Base-by-base conservation (phyloP, 1,284 basidiomycete species). In the Pyrrhoderma noxium region DNA sequence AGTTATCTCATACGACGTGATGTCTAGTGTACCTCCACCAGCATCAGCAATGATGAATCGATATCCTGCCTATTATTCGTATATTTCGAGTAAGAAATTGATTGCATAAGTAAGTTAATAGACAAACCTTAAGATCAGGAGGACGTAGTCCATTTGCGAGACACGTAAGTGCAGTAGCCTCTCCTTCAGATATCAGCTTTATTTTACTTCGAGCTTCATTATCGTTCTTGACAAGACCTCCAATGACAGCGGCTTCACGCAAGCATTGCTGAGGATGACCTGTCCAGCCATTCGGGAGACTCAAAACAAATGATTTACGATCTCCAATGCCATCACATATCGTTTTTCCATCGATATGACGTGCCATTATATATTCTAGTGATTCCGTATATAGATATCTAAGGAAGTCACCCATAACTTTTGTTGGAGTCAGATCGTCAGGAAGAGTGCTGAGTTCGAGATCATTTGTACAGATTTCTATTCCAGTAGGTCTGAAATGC, bases 201-300 rank as follows among this genome's bases (percentile, higher is more conserved):
- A 88, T 82, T 48, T 81, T 70, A 1, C 81, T 75, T 56, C 76
- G 77, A 2, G 80, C 83, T 50, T 77, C 80, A 57, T 81, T 78
- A 2, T 79, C 82, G 61, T 85, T 79, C 0, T 80, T 76, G 19
- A 88, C 79, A 31, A 88, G 63, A 13, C 76, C 76, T 3, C 80
- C 85, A 56, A 78, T 73, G 3, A 83, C 73, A 0, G 84, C 84
- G 0, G 78, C 80, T 52, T 80, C 70, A 49, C 84, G 74, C 80
- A 88, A 84, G 65, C 78, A 80, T 31, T 79, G 77, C 62, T 88
- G 85, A 59, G 87, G 85, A 1, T 80, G 79, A n/a, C 84, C 85
- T 60, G 86, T 84, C 85, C 85, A 88, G 5, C 85, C 85, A 59
- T 87, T 89, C 11, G 85, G 85, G 62, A 88, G 85, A 41, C 78